Conservation (phyloP, 768 basidiomycete genomes). For the Psilocybe sp. region DNA sequence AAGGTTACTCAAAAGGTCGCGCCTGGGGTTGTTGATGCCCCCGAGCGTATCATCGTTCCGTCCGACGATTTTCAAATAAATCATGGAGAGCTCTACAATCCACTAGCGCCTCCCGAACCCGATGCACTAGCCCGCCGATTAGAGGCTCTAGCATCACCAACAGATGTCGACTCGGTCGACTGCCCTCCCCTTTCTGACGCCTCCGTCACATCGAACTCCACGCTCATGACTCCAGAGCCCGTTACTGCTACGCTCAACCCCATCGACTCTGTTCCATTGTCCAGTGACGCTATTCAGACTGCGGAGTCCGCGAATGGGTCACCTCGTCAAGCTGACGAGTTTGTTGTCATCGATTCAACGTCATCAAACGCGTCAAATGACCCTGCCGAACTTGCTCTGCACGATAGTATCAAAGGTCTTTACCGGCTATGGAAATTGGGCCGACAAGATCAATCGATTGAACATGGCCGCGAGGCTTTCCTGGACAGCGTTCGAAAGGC, state of each 20-base stretch:
- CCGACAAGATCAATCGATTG: constrained; percentile 15
- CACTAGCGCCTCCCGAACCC: constrained; percentile 41
- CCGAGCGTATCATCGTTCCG: constrained; percentile 30
- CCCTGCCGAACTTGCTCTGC: constrained; percentile 37
- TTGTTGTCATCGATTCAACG: constrained; percentile 6
- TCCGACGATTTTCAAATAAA: constrained; percentile 25
- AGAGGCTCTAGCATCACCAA: constrained; percentile 26
- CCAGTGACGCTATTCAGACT: too few relatives aligned
- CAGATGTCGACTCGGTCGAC: constrained; percentile 15
- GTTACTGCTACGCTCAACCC: constrained; percentile 2
- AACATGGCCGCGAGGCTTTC: constrained; percentile 32
- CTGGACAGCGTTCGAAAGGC: constrained; percentile 33
- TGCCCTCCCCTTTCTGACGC: constrained; percentile 16
- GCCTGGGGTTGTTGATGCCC: constrained; percentile 10
- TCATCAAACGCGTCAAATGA: constrained; percentile 3
- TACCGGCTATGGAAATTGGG: constrained; percentile 58
- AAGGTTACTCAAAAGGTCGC: constrained; percentile 20
- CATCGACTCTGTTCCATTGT: too few relatives aligned
- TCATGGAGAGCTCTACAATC: constrained; percentile 32
- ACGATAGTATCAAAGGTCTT: constrained; percentile 51
- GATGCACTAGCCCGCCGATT: constrained; percentile 37
- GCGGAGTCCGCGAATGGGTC: too few relatives aligned
- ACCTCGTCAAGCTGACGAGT: constrained; percentile 1
- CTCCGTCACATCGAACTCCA: constrained; percentile 14
- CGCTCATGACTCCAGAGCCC: constrained; percentile 12